phyloP scores from a whole-genome alignment of 805 yeast genomes.

The Ogataea angusta region DNA sequence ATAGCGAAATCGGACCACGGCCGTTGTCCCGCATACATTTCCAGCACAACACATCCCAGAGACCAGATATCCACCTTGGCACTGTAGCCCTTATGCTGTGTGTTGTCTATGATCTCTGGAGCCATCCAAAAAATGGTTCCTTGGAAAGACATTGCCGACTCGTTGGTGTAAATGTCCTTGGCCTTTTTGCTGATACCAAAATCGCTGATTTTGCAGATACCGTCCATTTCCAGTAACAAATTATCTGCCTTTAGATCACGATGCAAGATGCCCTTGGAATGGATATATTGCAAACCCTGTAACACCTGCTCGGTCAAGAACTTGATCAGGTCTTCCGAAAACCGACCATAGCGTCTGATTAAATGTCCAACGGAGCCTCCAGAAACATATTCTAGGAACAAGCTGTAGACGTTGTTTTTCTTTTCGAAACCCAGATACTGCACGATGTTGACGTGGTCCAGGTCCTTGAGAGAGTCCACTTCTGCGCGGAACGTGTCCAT shows the following conservation, averaged over 20 bases:
- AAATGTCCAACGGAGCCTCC: constrained; percentile 95
- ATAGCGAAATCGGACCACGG: constrained; percentile 98
- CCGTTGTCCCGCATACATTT: constrained; percentile 95
- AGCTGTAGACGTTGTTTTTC: constrained; percentile 66
- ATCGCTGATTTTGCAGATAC: constrained; percentile 92
- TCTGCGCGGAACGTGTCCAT: constrained; percentile 84
- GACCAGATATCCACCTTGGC: constrained; percentile 99
- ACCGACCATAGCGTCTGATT: constrained; percentile 76
- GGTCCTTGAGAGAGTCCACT: constrained; percentile 88
- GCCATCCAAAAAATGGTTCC: constrained; percentile 99
- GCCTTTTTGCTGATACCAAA: constrained; percentile 92
- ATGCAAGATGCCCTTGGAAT: constrained; percentile 82
- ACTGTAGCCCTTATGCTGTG: constrained; percentile 84
- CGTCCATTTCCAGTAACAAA: constrained; percentile 81
- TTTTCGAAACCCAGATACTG: constrained; percentile 94
- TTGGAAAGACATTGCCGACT: constrained; percentile 89
- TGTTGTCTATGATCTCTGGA: constrained; percentile 93
- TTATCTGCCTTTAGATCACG: constrained; percentile 96
- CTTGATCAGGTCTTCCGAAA: constrained; percentile 72
- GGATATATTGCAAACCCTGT: constrained; percentile 83
- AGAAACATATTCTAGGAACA: constrained; percentile 93
- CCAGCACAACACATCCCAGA: constrained; percentile 92
- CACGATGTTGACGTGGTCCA: constrained; percentile 91
- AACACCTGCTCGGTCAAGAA: constrained; percentile 77
- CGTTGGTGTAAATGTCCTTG: constrained; percentile 81